Evolutionary conservation across 1,284 basidiomycete species (phyloP), one percentile per base, ranked within the genome.

Genomic region (Pyrrhoderma noxium): DNA sequence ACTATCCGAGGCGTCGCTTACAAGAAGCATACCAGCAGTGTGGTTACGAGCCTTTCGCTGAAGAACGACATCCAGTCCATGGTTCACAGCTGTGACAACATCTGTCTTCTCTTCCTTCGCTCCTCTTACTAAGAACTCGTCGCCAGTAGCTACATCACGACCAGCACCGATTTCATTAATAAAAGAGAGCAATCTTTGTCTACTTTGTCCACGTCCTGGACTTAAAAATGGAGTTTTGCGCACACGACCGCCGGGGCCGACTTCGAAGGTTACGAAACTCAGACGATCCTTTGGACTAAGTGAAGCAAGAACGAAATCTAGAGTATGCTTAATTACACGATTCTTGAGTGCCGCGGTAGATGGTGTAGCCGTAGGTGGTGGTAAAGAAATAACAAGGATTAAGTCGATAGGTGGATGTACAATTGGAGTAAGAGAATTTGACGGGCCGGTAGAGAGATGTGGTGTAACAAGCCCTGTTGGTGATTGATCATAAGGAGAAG

Each of bases 31-130:
- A 16, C 92, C 92, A 0, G 90, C 86, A 13, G 94, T 69, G 0
- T 92, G 82, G 65, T 96, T 97, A 59, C 90, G 88, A 36, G 82
- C 72, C 71, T 95, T 96, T 54, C 95, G 86, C 64, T 96, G 93
- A 23, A 99, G 70, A 14, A 97, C 86, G 23, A 94, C 84, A 64
- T 99, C 95, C 19, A 98, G 79, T 23, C 86, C 89, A 61, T 92
- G 84, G 64, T 97, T 97, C 54, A 95, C 87, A 14, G 92, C 94
- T 5, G 93, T 93, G 11, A 95, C 90, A n/a, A 97, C 93, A 64
- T 95, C 93, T 13, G 89, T 89, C 66, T 90, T 88, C 67, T 95
- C 92, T 19, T 96, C 92, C 59, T 82, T 84, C 52, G 79, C 78
- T 4, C 80, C 80, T 51, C 81, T 71, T n/a, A 90, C 79, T 63